Conservation (phyloP, 345 rosid genomes). For the Eucalyptus cladocalyx region DNA sequence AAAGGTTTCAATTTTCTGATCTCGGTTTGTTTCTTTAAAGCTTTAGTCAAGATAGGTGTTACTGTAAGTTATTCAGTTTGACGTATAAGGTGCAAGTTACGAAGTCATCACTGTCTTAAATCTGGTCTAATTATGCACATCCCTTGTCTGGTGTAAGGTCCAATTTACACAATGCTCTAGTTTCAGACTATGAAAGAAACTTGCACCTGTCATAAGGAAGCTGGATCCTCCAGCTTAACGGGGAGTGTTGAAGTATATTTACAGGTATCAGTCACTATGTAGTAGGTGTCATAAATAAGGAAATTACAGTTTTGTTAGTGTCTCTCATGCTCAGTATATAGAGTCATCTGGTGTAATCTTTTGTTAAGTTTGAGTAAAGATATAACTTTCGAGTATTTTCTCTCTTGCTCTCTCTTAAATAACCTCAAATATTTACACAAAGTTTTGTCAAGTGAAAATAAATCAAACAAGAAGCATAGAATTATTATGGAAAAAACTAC, state of each 20-base stretch:
- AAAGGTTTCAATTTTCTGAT: background rate
- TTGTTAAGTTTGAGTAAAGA: background rate
- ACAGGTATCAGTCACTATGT: background rate
- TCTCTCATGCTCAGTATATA: background rate
- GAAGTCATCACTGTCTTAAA: background rate
- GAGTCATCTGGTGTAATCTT: background rate
- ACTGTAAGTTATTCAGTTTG: background rate
- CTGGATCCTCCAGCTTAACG: background rate
- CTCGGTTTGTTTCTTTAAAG: background rate
- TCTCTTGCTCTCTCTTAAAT: background rate
- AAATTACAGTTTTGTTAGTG: background rate
- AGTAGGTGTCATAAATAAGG: background rate
- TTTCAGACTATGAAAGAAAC: background rate
- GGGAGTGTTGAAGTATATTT: background rate
- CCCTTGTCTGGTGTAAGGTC: background rate
- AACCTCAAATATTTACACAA: background rate
- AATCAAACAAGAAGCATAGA: background rate
- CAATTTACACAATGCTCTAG: background rate
- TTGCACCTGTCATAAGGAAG: background rate
- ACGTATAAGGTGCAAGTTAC: background rate
- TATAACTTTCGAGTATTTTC: background rate
- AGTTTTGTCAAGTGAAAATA: background rate
- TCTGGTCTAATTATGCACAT: background rate
- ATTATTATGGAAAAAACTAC: background rate
- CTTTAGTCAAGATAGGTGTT: background rate